Evolutionary conservation across 2,329 filamentous ascomycete species (phyloP).

Genomic region (Sordariomycetes sp.): DNA sequence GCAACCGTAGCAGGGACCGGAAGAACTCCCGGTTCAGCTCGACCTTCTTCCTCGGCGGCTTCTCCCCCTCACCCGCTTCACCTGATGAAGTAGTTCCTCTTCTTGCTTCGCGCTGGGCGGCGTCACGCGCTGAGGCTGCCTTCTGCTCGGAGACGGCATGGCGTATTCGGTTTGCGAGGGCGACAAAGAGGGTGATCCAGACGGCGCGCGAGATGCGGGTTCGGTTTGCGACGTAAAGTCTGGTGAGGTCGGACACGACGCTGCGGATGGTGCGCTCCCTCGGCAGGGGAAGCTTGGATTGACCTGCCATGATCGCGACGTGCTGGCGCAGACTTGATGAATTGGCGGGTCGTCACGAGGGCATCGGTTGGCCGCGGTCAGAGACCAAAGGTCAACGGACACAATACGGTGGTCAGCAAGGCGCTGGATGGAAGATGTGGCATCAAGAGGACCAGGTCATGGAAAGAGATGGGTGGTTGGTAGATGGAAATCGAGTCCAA

Average conservation of each 20-base stretch:
- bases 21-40: slow-evolving; percentile 82
- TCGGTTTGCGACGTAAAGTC: slow-evolving; percentile 70
- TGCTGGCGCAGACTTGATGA: too few species aligned
- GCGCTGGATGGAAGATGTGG: too few species aligned
- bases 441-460: too few species aligned
- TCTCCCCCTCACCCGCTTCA: slow-evolving; percentile 15
- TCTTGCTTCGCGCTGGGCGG: slow-evolving; percentile 40
- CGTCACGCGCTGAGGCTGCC: slow-evolving; percentile 63
- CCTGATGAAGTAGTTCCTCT: slow-evolving; percentile 36
- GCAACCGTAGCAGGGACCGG: slow-evolving; percentile 64
- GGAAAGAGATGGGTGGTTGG: too few species aligned
- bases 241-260: slow-evolving; percentile 56
- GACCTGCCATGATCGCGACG: slow-evolving; percentile 54
- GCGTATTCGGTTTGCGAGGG: slow-evolving; percentile 78
- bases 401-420: too few species aligned
- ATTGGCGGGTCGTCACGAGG: too few species aligned
- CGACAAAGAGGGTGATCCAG: slow-evolving; percentile 73
- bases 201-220: slow-evolving; percentile 74
- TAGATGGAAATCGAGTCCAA: too few species aligned
- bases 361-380: too few species aligned
- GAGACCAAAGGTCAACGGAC: too few species aligned
- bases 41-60: slow-evolving; percentile 62
- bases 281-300: slow-evolving; percentile 60
- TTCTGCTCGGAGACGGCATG: slow-evolving; percentile 92
- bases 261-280: slow-evolving; percentile 56